phyloP scores from a whole-genome alignment of 257 asterid genomes.

The Sherardia arvensis region DNA sequence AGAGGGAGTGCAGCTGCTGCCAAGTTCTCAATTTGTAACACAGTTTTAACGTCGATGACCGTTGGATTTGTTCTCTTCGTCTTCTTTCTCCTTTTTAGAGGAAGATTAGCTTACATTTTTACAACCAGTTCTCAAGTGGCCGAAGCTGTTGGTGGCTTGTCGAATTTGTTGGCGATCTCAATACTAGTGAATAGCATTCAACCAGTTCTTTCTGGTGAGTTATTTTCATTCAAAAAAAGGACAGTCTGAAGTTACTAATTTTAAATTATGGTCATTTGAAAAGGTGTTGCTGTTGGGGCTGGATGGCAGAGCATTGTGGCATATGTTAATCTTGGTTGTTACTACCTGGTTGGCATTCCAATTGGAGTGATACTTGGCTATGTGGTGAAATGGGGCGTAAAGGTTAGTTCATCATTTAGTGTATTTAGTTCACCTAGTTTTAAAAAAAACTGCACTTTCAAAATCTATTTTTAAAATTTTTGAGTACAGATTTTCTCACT shows the following conservation, averaged over 20 bases:
- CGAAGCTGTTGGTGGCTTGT: constrained; percentile 37
- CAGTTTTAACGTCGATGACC: constrained; percentile 37
- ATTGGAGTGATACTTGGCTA: constrained; percentile 51
- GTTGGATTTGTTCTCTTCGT: constrained; percentile 37
- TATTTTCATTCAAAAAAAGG: neutral
- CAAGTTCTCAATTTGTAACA: constrained; percentile 36
- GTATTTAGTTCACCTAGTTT: no score
- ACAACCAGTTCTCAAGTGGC: constrained; percentile 39
- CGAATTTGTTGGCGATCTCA: constrained; percentile 56
- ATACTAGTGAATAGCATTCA: constrained; percentile 57
- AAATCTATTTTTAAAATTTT: no score
- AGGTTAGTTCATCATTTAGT: constrained; percentile 18
- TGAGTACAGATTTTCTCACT: no score
- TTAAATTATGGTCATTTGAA: neutral
- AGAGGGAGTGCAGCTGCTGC: constrained; percentile 54
- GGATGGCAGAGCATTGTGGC: constrained; percentile 65
- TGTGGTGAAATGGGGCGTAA: constrained; percentile 35
- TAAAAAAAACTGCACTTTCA: no score
- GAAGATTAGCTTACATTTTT: constrained; percentile 49
- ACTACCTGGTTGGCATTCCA: constrained; percentile 57
- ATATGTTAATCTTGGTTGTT: constrained; percentile 50
- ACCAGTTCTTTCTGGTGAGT: constrained; percentile 62
- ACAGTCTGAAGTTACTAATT: neutral
- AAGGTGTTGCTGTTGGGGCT: constrained; percentile 68
- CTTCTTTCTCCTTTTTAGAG: constrained; percentile 46